Conservation (phyloP, 192 early-diverging fungal genomes). For the Backusella macrospora region DNA sequence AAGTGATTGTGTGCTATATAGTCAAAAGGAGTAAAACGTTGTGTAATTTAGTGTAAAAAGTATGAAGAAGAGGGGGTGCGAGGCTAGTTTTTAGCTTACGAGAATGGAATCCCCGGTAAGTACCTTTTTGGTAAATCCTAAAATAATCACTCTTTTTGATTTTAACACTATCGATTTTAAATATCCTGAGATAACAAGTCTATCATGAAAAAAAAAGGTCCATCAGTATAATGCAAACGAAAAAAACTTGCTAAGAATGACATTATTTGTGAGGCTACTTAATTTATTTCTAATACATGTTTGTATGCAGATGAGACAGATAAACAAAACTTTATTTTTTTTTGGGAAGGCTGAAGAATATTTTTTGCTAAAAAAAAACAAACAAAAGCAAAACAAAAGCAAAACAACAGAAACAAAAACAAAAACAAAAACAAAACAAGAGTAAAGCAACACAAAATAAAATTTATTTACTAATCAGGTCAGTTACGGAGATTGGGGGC, state of each 20-base stretch:
- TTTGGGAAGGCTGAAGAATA: neutral
- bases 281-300: neutral
- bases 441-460: too few species aligned
- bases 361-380: neutral
- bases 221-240: neutral
- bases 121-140: conserved; percentile 20
- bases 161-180: neutral
- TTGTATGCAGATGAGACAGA: conserved; percentile 8
- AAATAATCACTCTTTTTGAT: conserved; percentile 3
- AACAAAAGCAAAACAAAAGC: neutral
- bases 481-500: too few species aligned
- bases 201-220: neutral
- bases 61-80: neutral
- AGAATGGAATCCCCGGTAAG: neutral
- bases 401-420: neutral
- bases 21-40: neutral
- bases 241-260: neutral
- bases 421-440: too few species aligned
- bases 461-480: too few species aligned
- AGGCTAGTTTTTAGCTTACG: neutral
- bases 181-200: neutral
- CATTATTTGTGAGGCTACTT: neutral
- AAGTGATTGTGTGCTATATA: too few species aligned
- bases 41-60: neutral
- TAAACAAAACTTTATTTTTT: conserved; percentile 13